phyloP scores from a whole-genome alignment of 108 stramenopile species.

The Pseudonitzschia delicatissima region DNA sequence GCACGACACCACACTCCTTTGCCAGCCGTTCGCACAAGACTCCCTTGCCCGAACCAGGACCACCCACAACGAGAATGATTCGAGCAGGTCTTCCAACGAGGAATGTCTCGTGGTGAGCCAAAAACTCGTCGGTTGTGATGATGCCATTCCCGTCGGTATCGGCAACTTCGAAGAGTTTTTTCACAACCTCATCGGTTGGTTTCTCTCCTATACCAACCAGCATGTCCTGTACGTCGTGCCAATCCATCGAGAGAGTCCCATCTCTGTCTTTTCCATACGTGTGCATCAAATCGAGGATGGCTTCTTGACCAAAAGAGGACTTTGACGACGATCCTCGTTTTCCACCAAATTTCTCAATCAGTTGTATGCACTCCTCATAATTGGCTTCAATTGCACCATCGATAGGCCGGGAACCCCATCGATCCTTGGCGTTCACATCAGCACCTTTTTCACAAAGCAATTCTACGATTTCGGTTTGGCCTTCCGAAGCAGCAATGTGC shows the following conservation, averaged over 20 bases:
- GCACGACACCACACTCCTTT: conserved; percentile 80
- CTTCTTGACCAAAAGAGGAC: conserved; percentile 29
- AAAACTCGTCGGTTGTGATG: conserved; percentile 32
- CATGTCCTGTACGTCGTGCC: conserved; percentile 57
- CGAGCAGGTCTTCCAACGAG: conserved; percentile 60
- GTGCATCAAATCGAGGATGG: conserved; percentile 54
- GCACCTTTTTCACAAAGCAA: conserved; percentile 62
- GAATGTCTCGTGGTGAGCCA: conserved; percentile 21
- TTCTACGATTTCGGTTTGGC: conserved; percentile 49
- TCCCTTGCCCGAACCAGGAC: conserved; percentile 92
- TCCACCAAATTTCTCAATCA: conserved; percentile 50
- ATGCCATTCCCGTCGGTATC: conserved; percentile 45
- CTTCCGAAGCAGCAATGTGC: conserved; percentile 73
- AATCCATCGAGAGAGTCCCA: conserved; percentile 39
- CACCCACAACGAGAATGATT: conserved; percentile 89
- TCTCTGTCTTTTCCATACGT: conserved; percentile 45
- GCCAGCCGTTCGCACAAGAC: conserved; percentile 60
- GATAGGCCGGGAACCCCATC: conserved; percentile 73
- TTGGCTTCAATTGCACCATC: conserved; percentile 58
- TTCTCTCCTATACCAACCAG: conserved; percentile 54
- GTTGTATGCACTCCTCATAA: conserved; percentile 28
- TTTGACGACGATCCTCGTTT: not conserved
- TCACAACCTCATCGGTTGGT: conserved; percentile 44
- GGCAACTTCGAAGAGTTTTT: conserved; percentile 47
- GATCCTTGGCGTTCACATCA: conserved; percentile 66